phyloP scores from a whole-genome alignment of 2,329 filamentous ascomycete species.

The Venturia nashicola region DNA sequence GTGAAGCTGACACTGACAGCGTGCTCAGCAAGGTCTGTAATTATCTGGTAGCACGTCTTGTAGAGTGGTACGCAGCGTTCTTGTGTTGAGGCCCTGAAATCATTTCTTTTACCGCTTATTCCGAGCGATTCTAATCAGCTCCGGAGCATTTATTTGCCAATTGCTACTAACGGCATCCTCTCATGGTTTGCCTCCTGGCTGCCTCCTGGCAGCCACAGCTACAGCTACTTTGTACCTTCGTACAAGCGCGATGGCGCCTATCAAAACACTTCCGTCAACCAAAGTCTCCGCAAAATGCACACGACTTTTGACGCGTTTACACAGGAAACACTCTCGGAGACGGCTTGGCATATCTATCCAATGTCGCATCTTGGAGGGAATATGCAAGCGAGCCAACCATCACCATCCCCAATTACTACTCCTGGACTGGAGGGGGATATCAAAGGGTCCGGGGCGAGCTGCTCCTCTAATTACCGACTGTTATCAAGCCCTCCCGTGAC shows the following conservation, averaged over 20 bases:
- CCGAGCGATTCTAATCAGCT: not conserved
- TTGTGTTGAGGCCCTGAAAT: not conserved
- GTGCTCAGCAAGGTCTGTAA: not conserved
- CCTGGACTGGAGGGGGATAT: not conserved
- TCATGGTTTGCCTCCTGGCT: not conserved
- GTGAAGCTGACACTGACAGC: not conserved
- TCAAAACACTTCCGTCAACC: not conserved
- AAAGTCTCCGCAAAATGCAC: not conserved
- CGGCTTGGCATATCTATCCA: not conserved
- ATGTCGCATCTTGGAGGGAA: not conserved
- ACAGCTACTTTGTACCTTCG: no score
- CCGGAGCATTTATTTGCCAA: not conserved
- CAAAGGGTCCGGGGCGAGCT: not conserved
- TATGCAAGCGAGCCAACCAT: not conserved
- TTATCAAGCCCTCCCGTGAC: not conserved
- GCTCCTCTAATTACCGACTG: conserved; percentile 3
- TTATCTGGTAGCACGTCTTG: not conserved
- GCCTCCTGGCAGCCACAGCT: not conserved
- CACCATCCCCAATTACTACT: not conserved
- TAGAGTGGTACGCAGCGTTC: not conserved
- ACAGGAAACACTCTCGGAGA: not conserved
- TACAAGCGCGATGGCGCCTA: conserved; percentile 1
- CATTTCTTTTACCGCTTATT: not conserved
- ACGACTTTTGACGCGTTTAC: not conserved
- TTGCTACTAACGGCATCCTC: not conserved